A percentile compares a stretch with the other conserved stretches of the same genome.
These are phyloP conservation scores for Coemansia sp. DNA, from an alignment of 371 early-diverging fungal genomes.

Conservation along the genomic window DNA sequence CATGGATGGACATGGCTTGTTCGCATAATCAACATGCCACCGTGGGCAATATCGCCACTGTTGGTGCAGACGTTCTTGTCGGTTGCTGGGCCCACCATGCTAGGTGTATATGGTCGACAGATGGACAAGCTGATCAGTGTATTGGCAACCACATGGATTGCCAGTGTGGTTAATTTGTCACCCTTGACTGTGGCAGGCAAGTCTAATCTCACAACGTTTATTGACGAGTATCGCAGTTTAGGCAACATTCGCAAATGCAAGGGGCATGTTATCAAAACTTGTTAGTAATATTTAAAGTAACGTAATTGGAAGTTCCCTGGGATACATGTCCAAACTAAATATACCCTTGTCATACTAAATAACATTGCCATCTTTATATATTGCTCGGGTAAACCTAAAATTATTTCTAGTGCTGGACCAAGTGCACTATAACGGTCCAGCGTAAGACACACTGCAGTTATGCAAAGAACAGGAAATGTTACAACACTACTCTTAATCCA, in stretches of 20 bases:
- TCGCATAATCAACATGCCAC: slow-evolving; percentile 71
- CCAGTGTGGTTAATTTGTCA: not conserved
- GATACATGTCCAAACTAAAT: too few relatives aligned
- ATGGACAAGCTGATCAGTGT: slow-evolving; percentile 24
- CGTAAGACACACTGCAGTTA: too few relatives aligned
- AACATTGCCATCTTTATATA: too few relatives aligned
- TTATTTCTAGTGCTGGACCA: too few relatives aligned
- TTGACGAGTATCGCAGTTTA: slow-evolving; percentile 20
- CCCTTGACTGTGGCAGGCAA: slow-evolving; percentile 32
- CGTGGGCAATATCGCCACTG: slow-evolving; percentile 69
- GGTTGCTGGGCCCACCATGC: slow-evolving; percentile 45
- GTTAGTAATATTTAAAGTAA: not conserved
- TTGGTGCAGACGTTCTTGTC: slow-evolving; percentile 69
- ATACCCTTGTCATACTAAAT: too few relatives aligned
- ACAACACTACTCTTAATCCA: too few relatives aligned
- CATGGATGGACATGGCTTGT: slow-evolving; percentile 83
- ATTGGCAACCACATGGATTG: slow-evolving; percentile 21
- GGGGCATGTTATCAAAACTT: not conserved
- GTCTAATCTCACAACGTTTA: slow-evolving; percentile 22
- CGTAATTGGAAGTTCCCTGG: too few relatives aligned
- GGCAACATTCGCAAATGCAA: slow-evolving; percentile 21
- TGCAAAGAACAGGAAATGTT: too few relatives aligned
- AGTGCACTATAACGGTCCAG: too few relatives aligned
- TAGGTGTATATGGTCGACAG: slow-evolving; percentile 34
- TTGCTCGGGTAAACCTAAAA: too few relatives aligned